Evolutionary conservation across 805 yeast species (phyloP).

Genomic region (Hemisphaericaspora nanyangensis): DNA sequence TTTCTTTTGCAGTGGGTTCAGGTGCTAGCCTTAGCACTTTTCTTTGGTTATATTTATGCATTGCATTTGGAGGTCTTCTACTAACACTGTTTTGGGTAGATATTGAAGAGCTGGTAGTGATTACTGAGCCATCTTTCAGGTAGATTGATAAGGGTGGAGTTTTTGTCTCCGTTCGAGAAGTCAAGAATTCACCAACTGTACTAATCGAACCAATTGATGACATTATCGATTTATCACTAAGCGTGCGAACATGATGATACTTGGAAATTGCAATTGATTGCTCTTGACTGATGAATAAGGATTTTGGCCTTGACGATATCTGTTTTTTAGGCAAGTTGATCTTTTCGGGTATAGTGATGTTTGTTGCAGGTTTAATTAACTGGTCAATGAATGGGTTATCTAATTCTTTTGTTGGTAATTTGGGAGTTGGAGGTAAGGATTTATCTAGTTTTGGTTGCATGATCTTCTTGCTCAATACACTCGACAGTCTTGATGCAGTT

Average conservation of each 20-base stretch:
- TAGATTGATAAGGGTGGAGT: too few species aligned
- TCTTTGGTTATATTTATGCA: too few species aligned
- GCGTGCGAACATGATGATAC: conserved; percentile 22
- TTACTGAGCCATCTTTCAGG: too few species aligned
- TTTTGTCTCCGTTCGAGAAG: background rate
- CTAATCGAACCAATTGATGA: conserved; percentile 37
- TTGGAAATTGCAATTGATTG: conserved; percentile 10
- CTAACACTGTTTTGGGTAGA: too few species aligned
- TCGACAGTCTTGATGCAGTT: conserved; percentile 27
- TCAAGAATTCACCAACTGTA: conserved; percentile 29
- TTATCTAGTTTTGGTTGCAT: conserved; percentile 1
- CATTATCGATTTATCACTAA: conserved; percentile 37
- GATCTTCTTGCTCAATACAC: conserved; percentile 15
- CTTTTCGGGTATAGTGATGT: background rate
- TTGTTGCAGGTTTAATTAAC: background rate
- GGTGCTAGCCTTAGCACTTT: too few species aligned
- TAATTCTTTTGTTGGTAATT: background rate
- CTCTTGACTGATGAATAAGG: conserved; percentile 7
- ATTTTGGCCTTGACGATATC: background rate
- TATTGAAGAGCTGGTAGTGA: too few species aligned
- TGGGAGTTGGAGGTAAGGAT: conserved; percentile 11
- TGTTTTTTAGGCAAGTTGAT: background rate
- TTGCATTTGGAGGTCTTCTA: too few species aligned
- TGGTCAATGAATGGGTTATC: background rate
- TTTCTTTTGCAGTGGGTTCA: too few species aligned